phyloP scores from a whole-genome alignment of 2,329 filamentous ascomycete genomes.

The Chlorencoelia australis region DNA sequence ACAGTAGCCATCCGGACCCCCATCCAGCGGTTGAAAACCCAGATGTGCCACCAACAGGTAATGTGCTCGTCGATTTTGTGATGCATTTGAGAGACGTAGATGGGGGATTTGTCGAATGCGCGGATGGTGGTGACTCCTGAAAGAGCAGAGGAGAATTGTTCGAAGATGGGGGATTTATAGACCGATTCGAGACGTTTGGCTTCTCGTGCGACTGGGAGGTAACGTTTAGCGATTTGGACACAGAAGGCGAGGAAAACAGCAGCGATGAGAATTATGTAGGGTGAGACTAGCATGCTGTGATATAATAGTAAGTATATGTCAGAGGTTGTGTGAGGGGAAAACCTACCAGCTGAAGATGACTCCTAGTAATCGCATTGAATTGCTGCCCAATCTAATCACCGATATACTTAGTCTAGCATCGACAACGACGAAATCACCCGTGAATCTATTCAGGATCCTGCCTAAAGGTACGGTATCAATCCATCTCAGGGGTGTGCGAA shows the following conservation, averaged over 20 bases:
- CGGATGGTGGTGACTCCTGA: constrained; percentile 67
- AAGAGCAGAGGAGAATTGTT: constrained; percentile 66
- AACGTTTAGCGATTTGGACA: constrained; percentile 47
- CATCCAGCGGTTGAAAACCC: constrained; percentile 70
- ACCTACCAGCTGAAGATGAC: constrained; percentile 51
- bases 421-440: constrained; percentile 64
- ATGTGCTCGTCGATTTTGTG: constrained; percentile 57
- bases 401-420: constrained; percentile 56
- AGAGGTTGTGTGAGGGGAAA: constrained; percentile 40
- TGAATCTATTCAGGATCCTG: constrained; percentile 68
- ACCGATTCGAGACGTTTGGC: constrained; percentile 70
- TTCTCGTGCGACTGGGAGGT: constrained; percentile 62
- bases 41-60: constrained; percentile 55
- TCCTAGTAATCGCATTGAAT: constrained; percentile 51
- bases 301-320: constrained; percentile 3
- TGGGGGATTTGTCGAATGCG: constrained; percentile 58
- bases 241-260: constrained; percentile 46
- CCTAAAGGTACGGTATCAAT: constrained; percentile 72
- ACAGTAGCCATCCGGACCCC: constrained; percentile 61
- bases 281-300: constrained; percentile 51
- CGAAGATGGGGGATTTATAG: constrained; percentile 69
- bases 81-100: constrained; percentile 63
- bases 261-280: constrained; percentile 53
- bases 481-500: constrained; percentile 68
- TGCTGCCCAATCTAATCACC: too few relatives aligned